Evolutionary conservation across 2,329 filamentous ascomycete genomes (phyloP).

Genomic region (Cercospora berteroae): DNA sequence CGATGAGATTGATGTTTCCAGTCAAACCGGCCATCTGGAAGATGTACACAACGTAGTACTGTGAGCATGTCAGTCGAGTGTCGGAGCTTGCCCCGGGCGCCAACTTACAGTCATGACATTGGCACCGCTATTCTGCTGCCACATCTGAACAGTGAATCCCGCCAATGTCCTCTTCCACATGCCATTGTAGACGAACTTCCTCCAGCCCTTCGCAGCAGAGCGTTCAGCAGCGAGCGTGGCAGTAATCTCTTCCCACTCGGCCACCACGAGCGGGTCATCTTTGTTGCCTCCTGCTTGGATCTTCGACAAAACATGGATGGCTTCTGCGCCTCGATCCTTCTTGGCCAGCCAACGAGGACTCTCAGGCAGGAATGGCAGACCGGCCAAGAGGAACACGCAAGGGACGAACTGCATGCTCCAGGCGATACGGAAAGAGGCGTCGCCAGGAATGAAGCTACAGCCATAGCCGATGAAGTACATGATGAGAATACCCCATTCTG

Average conservation of each 20-base stretch:
- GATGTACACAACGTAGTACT: slow-evolving; percentile 62
- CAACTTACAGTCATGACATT: slow-evolving; percentile 23
- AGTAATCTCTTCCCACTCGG: slow-evolving; percentile 51
- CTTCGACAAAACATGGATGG: slow-evolving; percentile 44
- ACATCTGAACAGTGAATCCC: slow-evolving; percentile 57
- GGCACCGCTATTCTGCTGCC: slow-evolving; percentile 51
- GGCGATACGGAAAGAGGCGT: slow-evolving; percentile 46
- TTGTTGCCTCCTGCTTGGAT: slow-evolving; percentile 48
- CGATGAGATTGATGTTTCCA: slow-evolving; percentile 50
- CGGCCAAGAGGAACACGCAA: slow-evolving; percentile 45
- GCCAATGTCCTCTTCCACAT: slow-evolving; percentile 60
- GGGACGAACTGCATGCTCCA: slow-evolving; percentile 51
- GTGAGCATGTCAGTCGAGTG: slow-evolving; percentile 36
- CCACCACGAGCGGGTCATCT: slow-evolving; percentile 49
- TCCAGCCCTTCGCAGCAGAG: slow-evolving; percentile 40
- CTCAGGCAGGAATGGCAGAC: slow-evolving; percentile 48
- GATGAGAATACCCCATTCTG: slow-evolving; percentile 47
- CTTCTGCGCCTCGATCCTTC: slow-evolving; percentile 47
- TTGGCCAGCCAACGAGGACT: slow-evolving; percentile 51
- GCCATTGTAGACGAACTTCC: slow-evolving; percentile 50
- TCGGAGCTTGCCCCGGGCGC: not conserved
- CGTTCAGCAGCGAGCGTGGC: slow-evolving; percentile 45
- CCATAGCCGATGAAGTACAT: slow-evolving; percentile 50
- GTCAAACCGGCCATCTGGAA: slow-evolving; percentile 59
- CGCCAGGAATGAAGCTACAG: slow-evolving; percentile 38